A percentile compares a stretch with the other conserved stretches of the same genome.
Evolutionary conservation across 2,329 filamentous ascomycete genomes (phyloP).

Genomic region (Colletotrichum paranaense): DNA sequence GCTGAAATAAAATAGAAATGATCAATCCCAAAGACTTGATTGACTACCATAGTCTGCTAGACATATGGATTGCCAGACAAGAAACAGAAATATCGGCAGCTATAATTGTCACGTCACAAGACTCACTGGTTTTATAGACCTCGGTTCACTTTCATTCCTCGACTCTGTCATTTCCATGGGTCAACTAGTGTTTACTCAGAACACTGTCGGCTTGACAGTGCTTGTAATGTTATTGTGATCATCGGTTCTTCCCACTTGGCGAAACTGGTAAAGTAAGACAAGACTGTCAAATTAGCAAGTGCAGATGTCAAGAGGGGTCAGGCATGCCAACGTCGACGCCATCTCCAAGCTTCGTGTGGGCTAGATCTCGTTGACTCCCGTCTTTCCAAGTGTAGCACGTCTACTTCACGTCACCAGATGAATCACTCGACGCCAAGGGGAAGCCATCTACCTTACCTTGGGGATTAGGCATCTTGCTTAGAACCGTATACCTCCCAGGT

Average conservation of each 20-base stretch:
- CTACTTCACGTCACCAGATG: not conserved
- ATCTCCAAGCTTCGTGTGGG: not conserved
- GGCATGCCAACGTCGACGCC: not conserved
- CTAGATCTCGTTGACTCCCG: not conserved
- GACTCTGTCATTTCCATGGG: not conserved
- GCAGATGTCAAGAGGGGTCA: not conserved
- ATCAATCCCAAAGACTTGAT: too few species aligned
- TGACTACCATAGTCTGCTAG: too few species aligned
- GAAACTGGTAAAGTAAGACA: not conserved
- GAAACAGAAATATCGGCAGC: too few species aligned
- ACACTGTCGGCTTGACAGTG: not conserved
- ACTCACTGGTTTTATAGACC: too few species aligned
- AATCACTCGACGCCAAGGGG: not conserved
- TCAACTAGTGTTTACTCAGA: not conserved
- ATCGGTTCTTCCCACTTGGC: not conserved
- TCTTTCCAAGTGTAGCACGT: not conserved
- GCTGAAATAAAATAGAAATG: too few species aligned
- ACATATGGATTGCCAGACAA: too few species aligned
- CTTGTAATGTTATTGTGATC: not conserved
- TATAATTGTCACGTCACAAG: too few species aligned
- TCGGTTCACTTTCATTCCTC: not conserved
- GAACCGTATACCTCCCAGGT: not conserved
- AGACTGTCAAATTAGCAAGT: too few species aligned
- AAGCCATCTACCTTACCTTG: not conserved
- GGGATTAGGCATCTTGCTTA: fast-evolving